Base-by-base conservation (phyloP, 2,329 filamentous ascomycete genomes). In the Alternaria infectoria region DNA sequence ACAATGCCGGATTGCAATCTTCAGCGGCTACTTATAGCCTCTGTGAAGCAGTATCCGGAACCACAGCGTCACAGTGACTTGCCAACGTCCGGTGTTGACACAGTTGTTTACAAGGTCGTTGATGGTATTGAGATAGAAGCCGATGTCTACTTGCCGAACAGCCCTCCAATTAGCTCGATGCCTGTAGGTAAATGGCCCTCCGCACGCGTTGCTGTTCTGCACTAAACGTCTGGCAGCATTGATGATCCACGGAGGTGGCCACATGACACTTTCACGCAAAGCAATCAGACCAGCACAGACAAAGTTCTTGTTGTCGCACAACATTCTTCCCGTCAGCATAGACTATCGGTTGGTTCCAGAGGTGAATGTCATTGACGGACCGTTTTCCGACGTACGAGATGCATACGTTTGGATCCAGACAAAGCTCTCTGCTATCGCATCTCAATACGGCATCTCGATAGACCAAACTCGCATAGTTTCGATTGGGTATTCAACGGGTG, bases 341-440 rank as follows among this genome's bases (percentile, higher is more conserved):
- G 85, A 87, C 67, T 85, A 86, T 63, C 74, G 84, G 0, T 78
- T 87, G 2, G 86, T 84, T 59, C 85, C 85, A 0, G 83, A 86
- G 46, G 75, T 81, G 3, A 81, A 73, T 19, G 67, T 87, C 4
- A 51, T 77, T 4, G 80, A 84, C 2, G 86, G 85, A 0, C 79
- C 85, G 0, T 81, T 87, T 70, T 65, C 67, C 3, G 86, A 87
- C 65, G 76, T 81, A 1, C 70, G 77, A 13, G 82, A 85, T 63
- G 63, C 59, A 12, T 62, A 62, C 46, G 30, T 23, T 15, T 63
- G 61, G 61, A 59, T 58, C 30, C 57, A 46, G 47, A 44, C 32
- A 19, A 52, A 54, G 32, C 47, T 59, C 21, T 54, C 57, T 52
- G 19, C 25, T 8, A 32, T 54, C 47, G 8, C 47, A 9, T 36